phyloP scores from a whole-genome alignment of 768 basidiomycete species.

The Phanerochaete sordida region DNA sequence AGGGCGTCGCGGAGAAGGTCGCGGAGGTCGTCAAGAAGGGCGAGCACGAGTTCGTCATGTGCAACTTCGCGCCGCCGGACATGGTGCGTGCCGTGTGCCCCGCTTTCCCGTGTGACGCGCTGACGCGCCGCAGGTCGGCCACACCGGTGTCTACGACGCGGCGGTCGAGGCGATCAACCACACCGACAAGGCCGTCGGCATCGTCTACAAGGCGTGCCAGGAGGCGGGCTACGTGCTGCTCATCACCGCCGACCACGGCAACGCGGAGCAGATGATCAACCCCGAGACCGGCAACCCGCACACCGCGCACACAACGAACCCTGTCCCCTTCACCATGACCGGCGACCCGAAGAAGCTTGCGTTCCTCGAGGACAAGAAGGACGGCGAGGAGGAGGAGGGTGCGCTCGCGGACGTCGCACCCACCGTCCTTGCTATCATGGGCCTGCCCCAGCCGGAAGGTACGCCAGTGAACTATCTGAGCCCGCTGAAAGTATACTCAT shows the following conservation, averaged over 20 bases:
- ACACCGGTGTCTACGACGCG: constrained; percentile 89
- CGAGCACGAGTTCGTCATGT: constrained; percentile 90
- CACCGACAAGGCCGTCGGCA: constrained; percentile 89
- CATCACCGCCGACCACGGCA: constrained; percentile 93
- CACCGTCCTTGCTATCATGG: constrained; percentile 78
- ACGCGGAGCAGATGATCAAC: constrained; percentile 93
- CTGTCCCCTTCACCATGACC: constrained; percentile 88
- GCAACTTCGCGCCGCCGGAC: constrained; percentile 96
- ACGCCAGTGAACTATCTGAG: constrained; percentile 13
- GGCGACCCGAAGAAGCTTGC: constrained; percentile 54
- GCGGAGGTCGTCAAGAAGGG: constrained; percentile 71
- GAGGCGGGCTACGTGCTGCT: constrained; percentile 83
- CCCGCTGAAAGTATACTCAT: not conserved
- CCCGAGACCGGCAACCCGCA: constrained; percentile 80
- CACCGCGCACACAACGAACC: constrained; percentile 89
- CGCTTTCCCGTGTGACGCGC: not conserved
- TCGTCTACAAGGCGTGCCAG: constrained; percentile 81
- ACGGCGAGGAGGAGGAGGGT: constrained; percentile 54
- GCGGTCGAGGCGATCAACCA: constrained; percentile 83
- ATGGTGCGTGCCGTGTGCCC: constrained; percentile 54
- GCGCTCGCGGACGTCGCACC: constrained; percentile 91
- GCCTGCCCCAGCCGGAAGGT: constrained; percentile 70
- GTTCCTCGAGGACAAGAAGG: constrained; percentile 50
- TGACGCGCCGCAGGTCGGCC: constrained; percentile 59
- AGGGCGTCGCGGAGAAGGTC: constrained; percentile 89